Conservation (phyloP, 2,329 filamentous ascomycete species). For the Sclerotinia minor region DNA sequence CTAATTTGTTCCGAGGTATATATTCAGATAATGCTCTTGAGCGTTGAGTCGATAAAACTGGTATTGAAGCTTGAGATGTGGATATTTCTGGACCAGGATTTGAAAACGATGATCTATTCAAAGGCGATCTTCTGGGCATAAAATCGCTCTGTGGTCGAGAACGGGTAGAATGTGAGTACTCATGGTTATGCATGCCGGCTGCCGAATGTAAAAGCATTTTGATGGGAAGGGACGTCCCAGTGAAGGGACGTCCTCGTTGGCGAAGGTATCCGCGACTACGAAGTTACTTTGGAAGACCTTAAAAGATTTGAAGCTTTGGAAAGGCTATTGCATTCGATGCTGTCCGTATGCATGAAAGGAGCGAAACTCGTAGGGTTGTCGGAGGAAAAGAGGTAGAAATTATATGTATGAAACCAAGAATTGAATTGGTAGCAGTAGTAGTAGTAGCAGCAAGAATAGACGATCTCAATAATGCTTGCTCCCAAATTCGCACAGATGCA, state of each 20-base stretch:
- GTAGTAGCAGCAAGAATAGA: not conserved
- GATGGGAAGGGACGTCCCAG: slow-evolving; percentile 26
- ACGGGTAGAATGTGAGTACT: slow-evolving; percentile 33
- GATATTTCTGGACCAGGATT: slow-evolving; percentile 34
- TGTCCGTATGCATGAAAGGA: slow-evolving; percentile 9
- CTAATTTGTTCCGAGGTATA: slow-evolving; percentile 29
- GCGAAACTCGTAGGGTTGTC: slow-evolving; percentile 17
- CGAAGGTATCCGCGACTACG: slow-evolving; percentile 21
- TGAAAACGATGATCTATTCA: slow-evolving; percentile 40
- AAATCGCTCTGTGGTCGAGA: slow-evolving; percentile 26
- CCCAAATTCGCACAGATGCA: slow-evolving; percentile 8
- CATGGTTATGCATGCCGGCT: slow-evolving; percentile 38
- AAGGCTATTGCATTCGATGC: not conserved
- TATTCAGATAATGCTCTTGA: slow-evolving; percentile 38
- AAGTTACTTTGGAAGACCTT: not conserved
- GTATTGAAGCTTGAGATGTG: slow-evolving; percentile 31
- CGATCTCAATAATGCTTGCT: slow-evolving; percentile 2
- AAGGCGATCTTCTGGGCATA: slow-evolving; percentile 33
- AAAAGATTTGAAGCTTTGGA: slow-evolving; percentile 4
- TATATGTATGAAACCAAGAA: slow-evolving; percentile 13
- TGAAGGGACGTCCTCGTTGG: slow-evolving; percentile 21
- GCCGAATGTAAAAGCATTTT: slow-evolving; percentile 41
- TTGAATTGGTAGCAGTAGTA: not conserved
- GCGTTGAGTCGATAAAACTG: slow-evolving; percentile 25
- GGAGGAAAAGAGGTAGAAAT: not conserved